phyloP scores from a whole-genome alignment of 148 eudicot species.

The Cornus kousa region DNA sequence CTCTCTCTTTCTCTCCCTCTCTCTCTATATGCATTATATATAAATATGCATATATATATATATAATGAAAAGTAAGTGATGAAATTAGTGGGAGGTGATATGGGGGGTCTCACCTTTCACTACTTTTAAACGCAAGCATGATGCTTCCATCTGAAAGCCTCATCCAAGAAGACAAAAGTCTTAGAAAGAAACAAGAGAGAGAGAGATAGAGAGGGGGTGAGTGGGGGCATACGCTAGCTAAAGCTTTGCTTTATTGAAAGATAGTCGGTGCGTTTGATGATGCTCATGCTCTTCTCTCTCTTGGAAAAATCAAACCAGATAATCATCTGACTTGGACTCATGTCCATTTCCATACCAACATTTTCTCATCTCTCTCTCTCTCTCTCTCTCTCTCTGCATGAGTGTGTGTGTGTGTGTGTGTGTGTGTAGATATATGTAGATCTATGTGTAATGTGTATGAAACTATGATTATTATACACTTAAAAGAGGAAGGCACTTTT shows the following conservation, averaged over 20 bases:
- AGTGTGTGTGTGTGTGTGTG: too few species aligned
- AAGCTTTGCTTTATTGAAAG: neutral
- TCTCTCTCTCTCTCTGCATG: too few species aligned
- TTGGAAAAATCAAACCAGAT: neutral
- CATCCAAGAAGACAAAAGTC: neutral
- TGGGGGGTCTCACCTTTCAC: slow-evolving; percentile 5
- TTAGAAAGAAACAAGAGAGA: neutral
- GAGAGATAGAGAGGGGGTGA: neutral
- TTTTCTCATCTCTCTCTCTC: too few species aligned
- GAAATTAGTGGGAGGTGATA: neutral
- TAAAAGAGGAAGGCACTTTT: too few species aligned
- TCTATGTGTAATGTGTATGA: too few species aligned
- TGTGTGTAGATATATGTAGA: too few species aligned
- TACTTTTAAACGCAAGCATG: slow-evolving; percentile 19
- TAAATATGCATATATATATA: too few species aligned
- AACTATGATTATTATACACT: too few species aligned
- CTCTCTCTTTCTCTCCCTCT: neutral
- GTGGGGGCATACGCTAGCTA: neutral
- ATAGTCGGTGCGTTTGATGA: neutral
- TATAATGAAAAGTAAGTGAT: neutral
- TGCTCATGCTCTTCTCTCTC: neutral
- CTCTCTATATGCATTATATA: neutral
- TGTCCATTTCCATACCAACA: neutral
- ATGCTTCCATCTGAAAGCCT: slow-evolving; percentile 15
- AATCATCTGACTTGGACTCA: neutral